Evolutionary conservation across 495 filamentous ascomycete species (phyloP), one percentile per base, ranked within the genome.

Genomic region (Parathielavia hyrcaniae): DNA sequence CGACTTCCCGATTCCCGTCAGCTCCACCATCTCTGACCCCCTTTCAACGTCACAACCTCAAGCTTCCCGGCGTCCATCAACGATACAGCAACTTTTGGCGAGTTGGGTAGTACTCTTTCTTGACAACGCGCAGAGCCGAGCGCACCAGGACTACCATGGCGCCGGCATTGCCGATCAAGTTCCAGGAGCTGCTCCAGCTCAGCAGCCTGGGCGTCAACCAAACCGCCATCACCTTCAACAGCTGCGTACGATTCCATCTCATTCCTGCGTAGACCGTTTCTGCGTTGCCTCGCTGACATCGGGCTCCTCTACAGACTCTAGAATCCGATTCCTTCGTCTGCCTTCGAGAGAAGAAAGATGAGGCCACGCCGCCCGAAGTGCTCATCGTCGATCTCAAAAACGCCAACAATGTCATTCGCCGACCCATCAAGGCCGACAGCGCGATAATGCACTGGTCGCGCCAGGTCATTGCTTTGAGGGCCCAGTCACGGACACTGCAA

Each of bases 391-490:
- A 97, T 71, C 86, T 99, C 66, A 95, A 96, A 73, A 91, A 95
- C 76, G 82, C 82, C 74, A 95, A 96, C 81, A 88, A 90, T 74
- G 81, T 95, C 67, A 95, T 91, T 58, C 86, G 88, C 61, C 83
- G 93, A 62, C 90, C 91, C 10, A 99, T 99, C 79, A 97, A 97
- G 77, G 95, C 93, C 64, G 93, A 99, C 78, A 96, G 91, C 83
- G 95, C 93, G 60, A 97, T 99, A 69, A 97, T 99, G 93, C 93
- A 99, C 82, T 96, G 91, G 89, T 83, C 78, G 64, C 86, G 86
- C 69, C 89, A 93, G 71, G 91, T 97, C 73, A 97, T 99, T 69
- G 93, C 95, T 45, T 82, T 99, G 58, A 92, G 91, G 73, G 95
- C 93, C 35, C 89, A 95, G 67, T 81, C 82, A 50, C 83, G 91